Base-by-base conservation (phyloP, 1,139 yeast species). In the Blastobotrys illinoisensis region DNA sequence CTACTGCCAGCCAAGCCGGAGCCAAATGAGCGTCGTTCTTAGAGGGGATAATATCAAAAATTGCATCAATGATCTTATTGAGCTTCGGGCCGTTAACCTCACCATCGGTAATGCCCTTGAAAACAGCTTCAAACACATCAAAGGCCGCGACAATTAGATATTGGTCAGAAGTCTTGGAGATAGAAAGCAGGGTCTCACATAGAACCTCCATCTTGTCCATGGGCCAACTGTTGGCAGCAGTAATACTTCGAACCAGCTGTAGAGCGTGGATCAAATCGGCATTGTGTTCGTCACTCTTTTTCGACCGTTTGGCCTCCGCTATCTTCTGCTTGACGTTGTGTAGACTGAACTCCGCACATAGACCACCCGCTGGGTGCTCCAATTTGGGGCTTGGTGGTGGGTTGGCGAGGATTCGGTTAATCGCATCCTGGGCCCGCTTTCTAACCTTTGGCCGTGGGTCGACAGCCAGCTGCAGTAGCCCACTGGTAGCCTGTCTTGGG, bases 391-490 rank as follows among this genome's bases (percentile, higher is more conserved):
- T 86, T 0, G 89, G 80, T 11, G 97, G 96, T 14, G 95, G 91
- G 60, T 79, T 78, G 4, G 73, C 60, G 60, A 93, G 74, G 32
- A 93, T 75, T 5, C 75, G 78, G 49, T 78, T 72, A 19, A 93
- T 78, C 1, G 97, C 88, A 56, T 93, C 99, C 63, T 86, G 88
- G 1, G 98, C 96, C 75, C 97, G 83, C 80, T 88, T 89, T 71
- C 99, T 83, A 11, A 95, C 96, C 67, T 95, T 95, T 36, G 99
- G 99, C 68, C 99, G 81, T 47, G 88, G 85, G 69, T 95, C 99
- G 53, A 88, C 73, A 0, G 93, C 81, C 60, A 90, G 77, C 65
- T 89, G 91, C 58, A 93, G 73, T 57, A 95, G 72, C 44, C 96
- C 97, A 49, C 82, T 79, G 58, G 91, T 73, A 23, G 95, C 96